Conservation (phyloP, 371 early-diverging fungal species). For the Saksenaea oblongispora region DNA sequence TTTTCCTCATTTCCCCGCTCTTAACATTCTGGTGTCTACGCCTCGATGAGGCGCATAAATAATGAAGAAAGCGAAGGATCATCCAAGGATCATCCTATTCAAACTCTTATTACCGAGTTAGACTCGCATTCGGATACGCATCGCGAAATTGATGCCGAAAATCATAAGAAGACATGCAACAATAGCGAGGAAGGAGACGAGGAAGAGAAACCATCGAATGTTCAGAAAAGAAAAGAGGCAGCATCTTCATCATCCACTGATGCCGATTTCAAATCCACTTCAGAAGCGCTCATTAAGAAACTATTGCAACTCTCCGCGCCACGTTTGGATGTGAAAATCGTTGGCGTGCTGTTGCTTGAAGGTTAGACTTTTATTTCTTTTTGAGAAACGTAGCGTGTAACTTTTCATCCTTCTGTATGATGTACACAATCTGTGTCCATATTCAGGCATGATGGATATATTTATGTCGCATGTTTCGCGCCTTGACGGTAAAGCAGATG, state of each 20-base stretch:
- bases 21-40: background rate
- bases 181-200: background rate
- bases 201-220: background rate
- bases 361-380: slow-evolving; percentile 23
- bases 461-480: slow-evolving; percentile 46
- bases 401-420: background rate
- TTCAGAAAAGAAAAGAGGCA: background rate
- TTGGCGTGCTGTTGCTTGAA: slow-evolving; percentile 45
- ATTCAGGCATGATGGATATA: slow-evolving; percentile 48
- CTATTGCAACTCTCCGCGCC: slow-evolving; percentile 40
- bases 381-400: background rate
- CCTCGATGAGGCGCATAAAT: slow-evolving; percentile 1
- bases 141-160: background rate
- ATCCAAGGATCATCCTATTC: background rate
- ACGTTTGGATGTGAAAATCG: slow-evolving; percentile 44
- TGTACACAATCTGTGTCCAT: background rate
- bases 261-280: slow-evolving; percentile 39
- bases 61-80: background rate
- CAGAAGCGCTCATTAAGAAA: slow-evolving; percentile 40
- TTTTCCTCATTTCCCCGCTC: background rate
- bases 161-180: background rate
- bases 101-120: background rate
- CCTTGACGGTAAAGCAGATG: slow-evolving; percentile 9
- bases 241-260: slow-evolving; percentile 7
- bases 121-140: background rate